Evolutionary conservation across 2,329 filamentous ascomycete genomes (phyloP), one percentile per base, ranked within the genome.

Genomic region (Fusarium mexicanum): DNA sequence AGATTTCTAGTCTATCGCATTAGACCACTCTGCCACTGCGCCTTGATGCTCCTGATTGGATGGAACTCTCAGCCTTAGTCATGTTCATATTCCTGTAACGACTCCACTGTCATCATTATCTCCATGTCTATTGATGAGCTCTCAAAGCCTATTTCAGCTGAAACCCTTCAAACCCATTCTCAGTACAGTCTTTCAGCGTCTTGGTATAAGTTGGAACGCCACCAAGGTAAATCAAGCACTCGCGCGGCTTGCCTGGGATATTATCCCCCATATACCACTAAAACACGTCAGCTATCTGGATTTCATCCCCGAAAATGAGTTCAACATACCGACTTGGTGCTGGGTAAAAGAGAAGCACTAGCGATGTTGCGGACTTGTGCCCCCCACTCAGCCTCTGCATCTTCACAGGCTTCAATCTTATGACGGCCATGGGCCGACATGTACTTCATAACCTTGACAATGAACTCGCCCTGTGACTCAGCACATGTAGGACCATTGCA

Each of bases 81-180:
- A 1, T 8, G 0, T 0, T 0, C 0, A 48, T 51, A 51, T 35
- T 5, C 1, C 12, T 51, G 1, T 1, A 11, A 2, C 4, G 0
- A 6, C 6, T 26, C 50, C 50, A 12, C 33, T 8, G 12, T 35
- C 17, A 35, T 20, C 14, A 2, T 50, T 8, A 37, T 35, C 12
- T 10, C 18, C 12, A 24, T 10, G 1, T 3, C n/a, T 2, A 11
- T 20, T 8, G n/a, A 16, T 13, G n/a, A 37, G 4, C 9, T 16
- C 14, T 1, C 7, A 5, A 5, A 33, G 5, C 18, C 6, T 38
- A 59, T 37, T n/a, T 38, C 18, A 60, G 20, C 12, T 29, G 18
- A 14, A 59, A 37, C 1, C 55, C 55, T 1, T n/a, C 4, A 4
- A 50, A 12, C 0, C 16, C 41, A n/a, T 47, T 50, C 12, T 59